Evolutionary conservation across 2,329 filamentous ascomycete genomes (phyloP), one percentile per base, ranked within the genome.

Genomic region (Ophiostoma novo-ulmi): DNA sequence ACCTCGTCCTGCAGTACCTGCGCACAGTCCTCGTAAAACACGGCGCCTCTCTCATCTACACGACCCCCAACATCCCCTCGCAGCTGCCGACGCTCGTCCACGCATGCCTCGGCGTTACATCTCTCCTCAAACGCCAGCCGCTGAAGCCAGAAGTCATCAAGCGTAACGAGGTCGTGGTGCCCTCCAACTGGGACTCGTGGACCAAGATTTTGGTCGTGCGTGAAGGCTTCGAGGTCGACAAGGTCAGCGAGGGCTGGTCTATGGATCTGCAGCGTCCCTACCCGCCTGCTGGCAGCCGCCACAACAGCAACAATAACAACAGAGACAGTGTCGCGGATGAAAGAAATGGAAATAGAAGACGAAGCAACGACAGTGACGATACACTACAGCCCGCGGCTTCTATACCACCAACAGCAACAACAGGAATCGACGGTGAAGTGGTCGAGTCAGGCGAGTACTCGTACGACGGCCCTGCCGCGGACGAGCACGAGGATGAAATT

Each of bases 141-240:
- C 84, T 96, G 35, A 95, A 93, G 80, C 91, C 94, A 78, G 97
- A 97, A 76, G 91, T 96, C 72, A 95, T 96, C 74, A 95, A 95
- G 80, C 87, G 94, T 72, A 94, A 97, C 79, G 96, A 96, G 83
- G 94, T 99, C 70, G 85, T 97, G 5, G 91, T 99, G 0, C 94
- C 94, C 1, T 91, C 94, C 20, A 97, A 97, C 79, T 99, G 95
- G 95, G 95, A 99, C 80, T 97, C 94, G 0, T 97, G 93, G 92
- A 94, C 93, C 72, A 99, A 98, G 81, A 97, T 99, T 72, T 87
- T 94, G 61, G 93, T 98, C 64, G 83, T 98, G 38, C 88, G 93
- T 70, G 95, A 97, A 77, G 92, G 90, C 0, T 98, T 98, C 76
- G 93, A 98, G 75, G 92, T 96, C 31, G 95, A 99, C 81, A 86